Percentiles rank a stretch among this genome's conserved stretches.
phyloP scores from a whole-genome alignment of 169 alveolate species.

The Plasmodium gaboni region DNA sequence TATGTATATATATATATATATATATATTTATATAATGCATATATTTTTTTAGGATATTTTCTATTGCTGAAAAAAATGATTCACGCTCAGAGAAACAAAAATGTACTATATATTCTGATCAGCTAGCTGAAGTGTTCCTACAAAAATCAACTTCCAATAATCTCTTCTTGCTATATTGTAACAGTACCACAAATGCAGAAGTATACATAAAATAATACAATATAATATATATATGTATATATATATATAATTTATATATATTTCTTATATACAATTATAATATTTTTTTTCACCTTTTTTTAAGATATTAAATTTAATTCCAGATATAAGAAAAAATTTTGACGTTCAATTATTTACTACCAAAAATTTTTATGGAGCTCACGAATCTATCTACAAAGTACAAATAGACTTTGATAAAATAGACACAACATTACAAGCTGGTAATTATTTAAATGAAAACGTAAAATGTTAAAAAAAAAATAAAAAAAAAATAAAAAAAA shows the following conservation, averaged over 20 bases:
- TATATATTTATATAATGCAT: not conserved
- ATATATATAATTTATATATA: not conserved
- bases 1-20: not conserved
- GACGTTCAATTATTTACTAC: conserved; percentile 16
- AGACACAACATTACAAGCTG: not conserved
- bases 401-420: conserved; percentile 17
- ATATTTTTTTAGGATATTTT: conserved; percentile 20
- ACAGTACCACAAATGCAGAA: conserved; percentile 49
- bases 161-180: conserved; percentile 30
- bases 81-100: conserved; percentile 16
- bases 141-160: conserved; percentile 12
- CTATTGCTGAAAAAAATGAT: conserved; percentile 32
- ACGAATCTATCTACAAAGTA: conserved; percentile 13
- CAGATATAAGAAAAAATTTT: conserved; percentile 22
- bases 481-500: not conserved
- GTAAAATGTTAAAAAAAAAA: not conserved
- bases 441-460: not conserved
- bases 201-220: conserved; percentile 10
- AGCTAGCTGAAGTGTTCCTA: conserved; percentile 22
- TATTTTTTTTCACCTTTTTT: not conserved
- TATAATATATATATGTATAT: not conserved
- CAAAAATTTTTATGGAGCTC: conserved; percentile 41
- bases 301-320: conserved; percentile 39
- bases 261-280: not conserved
- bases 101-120: conserved; percentile 18